Evolutionary conservation across 768 basidiomycete species (phyloP), one percentile per base, ranked within the genome.

Genomic region (Calocybe indica): DNA sequence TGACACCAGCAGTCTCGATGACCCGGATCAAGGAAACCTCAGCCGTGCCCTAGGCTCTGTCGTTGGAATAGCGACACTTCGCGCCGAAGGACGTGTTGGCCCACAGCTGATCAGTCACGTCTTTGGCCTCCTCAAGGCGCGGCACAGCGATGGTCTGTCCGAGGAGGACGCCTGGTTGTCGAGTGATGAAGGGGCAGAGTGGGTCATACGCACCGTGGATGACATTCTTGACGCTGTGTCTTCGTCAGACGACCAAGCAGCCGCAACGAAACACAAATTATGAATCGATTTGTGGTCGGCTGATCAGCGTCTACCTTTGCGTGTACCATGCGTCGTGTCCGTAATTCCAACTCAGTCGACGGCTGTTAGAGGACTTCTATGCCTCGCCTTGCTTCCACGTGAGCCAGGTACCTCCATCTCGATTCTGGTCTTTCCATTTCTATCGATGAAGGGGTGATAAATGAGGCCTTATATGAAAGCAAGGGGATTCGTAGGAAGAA

Each of bases 91-190:
- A 29, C 73, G 85, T 40, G 92, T 94, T 52, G 89, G 81, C 15
- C 89, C 92, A 6, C 92, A 95, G 63, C 74, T 95, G 49, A 84
- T 72, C 8, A 92, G 89, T 63, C 92, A 95, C 62, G 84, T 88
- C 42, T 92, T 90, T 64, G 92, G 92, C 9, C 76, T 95, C 55
- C 81, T 92, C 60, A 95, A 93, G 65, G 88, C 89, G 14, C 83
- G 85, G 47, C 59, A 76, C 41, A 70, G 72, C 40, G 75, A 78
- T 45, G 74, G 75, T 33, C 71, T 80, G 54, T 82, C 68, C 54
- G 75, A 78, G 55, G 88, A 86, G 64, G 89, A 91, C 62, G 72
- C 67, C 49, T 94, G 85, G 84, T 76, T 94, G 36, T 74, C 86
- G 15, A 86, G 78, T 51, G 91, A 92, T 60, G 87, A 92, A 63